Percentiles rank a stretch among this genome's conserved stretches.
Conservation (phyloP, 495 filamentous ascomycete species). For the Annulohypoxylon stygium region DNA sequence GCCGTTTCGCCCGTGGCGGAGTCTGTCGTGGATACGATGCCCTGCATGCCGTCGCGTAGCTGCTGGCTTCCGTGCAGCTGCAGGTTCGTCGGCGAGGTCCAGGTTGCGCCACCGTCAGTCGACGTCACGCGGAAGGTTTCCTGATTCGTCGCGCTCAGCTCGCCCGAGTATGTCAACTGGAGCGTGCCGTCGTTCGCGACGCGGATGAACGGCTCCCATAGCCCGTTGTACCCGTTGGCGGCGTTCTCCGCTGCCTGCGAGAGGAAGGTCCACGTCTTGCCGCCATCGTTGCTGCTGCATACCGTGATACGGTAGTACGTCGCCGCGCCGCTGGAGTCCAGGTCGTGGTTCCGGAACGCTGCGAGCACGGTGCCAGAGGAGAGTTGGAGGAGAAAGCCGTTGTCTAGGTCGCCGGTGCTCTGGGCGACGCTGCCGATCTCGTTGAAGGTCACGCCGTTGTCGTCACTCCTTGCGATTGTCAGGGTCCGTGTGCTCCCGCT, state of each 20-base stretch:
- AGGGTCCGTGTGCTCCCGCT: slow-evolving; percentile 51
- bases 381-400: slow-evolving; percentile 68
- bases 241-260: slow-evolving; percentile 58
- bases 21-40: slow-evolving; percentile 67
- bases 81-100: slow-evolving; percentile 54
- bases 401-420: slow-evolving; percentile 66
- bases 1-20: slow-evolving; percentile 52
- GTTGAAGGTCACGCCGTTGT: slow-evolving; percentile 58
- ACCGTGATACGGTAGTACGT: slow-evolving; percentile 71
- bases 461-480: slow-evolving; percentile 54
- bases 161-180: slow-evolving; percentile 71
- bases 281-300: slow-evolving; percentile 66
- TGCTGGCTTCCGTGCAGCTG: slow-evolving; percentile 56
- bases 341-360: slow-evolving; percentile 73
- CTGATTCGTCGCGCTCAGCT: slow-evolving; percentile 67
- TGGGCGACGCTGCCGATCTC: slow-evolving; percentile 45
- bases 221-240: slow-evolving; percentile 60
- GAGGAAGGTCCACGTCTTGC: slow-evolving; percentile 64
- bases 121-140: slow-evolving; percentile 69
- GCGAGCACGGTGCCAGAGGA: slow-evolving; percentile 62
- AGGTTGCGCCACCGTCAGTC: slow-evolving; percentile 64
- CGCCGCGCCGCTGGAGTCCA: slow-evolving; percentile 49
- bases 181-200: slow-evolving; percentile 61
- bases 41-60: slow-evolving; percentile 60
- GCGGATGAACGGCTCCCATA: slow-evolving; percentile 74